phyloP scores from a whole-genome alignment of 2,329 filamentous ascomycete species.

The Colletotrichum eleusines region DNA sequence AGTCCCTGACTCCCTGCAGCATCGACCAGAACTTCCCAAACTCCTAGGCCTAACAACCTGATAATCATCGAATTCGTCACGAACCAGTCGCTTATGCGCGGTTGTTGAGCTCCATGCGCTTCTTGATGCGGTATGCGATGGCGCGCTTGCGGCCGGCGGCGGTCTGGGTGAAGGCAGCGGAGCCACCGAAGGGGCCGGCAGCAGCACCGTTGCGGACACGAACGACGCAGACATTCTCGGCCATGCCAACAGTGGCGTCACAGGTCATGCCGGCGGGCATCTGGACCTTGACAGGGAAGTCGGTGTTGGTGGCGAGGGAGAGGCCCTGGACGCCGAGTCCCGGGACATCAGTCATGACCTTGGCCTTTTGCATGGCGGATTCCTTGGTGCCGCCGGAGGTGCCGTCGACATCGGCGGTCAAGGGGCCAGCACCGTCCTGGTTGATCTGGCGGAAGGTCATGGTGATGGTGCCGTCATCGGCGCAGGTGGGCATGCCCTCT shows the following conservation, averaged over 20 bases:
- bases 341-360: constrained; percentile 71
- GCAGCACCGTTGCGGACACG: constrained; percentile 71
- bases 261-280: constrained; percentile 79
- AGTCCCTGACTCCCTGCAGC: constrained; percentile 37
- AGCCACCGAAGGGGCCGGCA: constrained; percentile 76
- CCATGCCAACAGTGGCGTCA: constrained; percentile 68
- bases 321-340: constrained; percentile 68
- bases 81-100: constrained; percentile 38
- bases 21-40: constrained; percentile 19
- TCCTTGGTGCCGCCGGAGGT: constrained; percentile 73
- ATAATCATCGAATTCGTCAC: neutral
- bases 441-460: constrained; percentile 79
- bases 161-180: constrained; percentile 73
- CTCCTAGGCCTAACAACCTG: constrained; percentile 31
- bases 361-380: constrained; percentile 69
- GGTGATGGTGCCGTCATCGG: constrained; percentile 70
- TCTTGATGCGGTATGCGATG: constrained; percentile 63
- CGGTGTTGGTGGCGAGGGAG: constrained; percentile 69
- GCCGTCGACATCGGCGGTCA: constrained; percentile 70
- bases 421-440: constrained; percentile 76
- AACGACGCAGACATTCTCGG: constrained; percentile 73
- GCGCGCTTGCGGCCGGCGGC: constrained; percentile 70
- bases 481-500: constrained; percentile 69
- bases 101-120: constrained; percentile 52
- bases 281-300: constrained; percentile 74